phyloP scores from a whole-genome alignment of 169 alveolate species.

The Plasmodium cynomolgi region DNA sequence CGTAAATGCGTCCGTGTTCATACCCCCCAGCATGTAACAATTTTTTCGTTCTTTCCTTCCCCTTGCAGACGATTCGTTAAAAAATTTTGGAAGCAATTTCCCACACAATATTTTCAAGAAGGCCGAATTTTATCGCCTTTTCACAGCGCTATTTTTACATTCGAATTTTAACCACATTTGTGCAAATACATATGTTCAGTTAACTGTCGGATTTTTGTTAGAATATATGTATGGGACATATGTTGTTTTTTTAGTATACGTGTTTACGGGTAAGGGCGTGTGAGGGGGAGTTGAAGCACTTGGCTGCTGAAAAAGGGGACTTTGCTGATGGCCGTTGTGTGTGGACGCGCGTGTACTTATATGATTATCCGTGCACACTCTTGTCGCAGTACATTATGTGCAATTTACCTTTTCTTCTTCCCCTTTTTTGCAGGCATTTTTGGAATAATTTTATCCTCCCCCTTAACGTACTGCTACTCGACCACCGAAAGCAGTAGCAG shows the following conservation, averaged over 20 bases:
- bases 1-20: not conserved
- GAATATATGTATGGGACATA: slow-evolving; percentile 74
- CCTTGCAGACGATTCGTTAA: slow-evolving; percentile 67
- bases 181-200: slow-evolving; percentile 76
- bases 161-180: slow-evolving; percentile 76
- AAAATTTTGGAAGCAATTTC: slow-evolving; percentile 69
- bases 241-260: slow-evolving; percentile 73
- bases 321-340: not conserved
- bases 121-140: slow-evolving; percentile 74
- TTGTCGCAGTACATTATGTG: not conserved
- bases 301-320: not conserved
- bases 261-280: slow-evolving; percentile 59
- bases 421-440: slow-evolving; percentile 44
- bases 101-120: slow-evolving; percentile 63
- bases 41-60: not conserved
- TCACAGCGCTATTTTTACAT: slow-evolving; percentile 69
- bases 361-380: not conserved
- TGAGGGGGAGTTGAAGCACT: not conserved
- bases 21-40: not conserved
- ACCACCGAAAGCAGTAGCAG: slow-evolving; percentile 77
- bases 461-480: slow-evolving; percentile 72
- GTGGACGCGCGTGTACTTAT: not conserved
- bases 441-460: slow-evolving; percentile 73
- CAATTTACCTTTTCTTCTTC: not conserved
- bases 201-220: slow-evolving; percentile 73